A percentile compares a stretch with the other conserved stretches of the same genome.
Evolutionary conservation across 192 early-diverging fungal species (phyloP).

Genomic region (Podila horticola): DNA sequence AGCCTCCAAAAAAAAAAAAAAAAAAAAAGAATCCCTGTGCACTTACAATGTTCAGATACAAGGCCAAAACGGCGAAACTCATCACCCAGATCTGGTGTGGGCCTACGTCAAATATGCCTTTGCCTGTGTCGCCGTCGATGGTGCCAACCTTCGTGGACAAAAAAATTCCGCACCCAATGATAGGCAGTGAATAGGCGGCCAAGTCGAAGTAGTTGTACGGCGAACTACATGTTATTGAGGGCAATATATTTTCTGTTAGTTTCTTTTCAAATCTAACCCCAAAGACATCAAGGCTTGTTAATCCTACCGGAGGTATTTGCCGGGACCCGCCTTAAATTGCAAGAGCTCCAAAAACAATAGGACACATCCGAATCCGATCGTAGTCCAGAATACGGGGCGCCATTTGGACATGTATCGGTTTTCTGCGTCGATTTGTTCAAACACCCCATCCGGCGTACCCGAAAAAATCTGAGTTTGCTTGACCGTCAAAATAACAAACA

Average conservation of each 20-base stretch:
- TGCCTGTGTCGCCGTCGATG: background rate
- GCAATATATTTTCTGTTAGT: background rate
- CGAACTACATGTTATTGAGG: slow-evolving; percentile 7
- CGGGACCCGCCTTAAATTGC: slow-evolving; percentile 30
- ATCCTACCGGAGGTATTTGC: slow-evolving; percentile 27
- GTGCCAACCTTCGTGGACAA: background rate
- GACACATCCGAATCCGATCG: slow-evolving; percentile 16
- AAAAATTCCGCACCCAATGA: slow-evolving; percentile 27
- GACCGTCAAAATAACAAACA: slow-evolving; percentile 25
- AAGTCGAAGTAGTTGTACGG: slow-evolving; percentile 45
- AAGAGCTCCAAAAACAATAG: slow-evolving; percentile 20
- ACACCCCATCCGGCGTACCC: background rate
- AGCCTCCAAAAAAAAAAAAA: background rate
- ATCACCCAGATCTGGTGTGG: slow-evolving; percentile 30
- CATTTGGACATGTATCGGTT: slow-evolving; percentile 8
- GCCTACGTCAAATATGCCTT: background rate
- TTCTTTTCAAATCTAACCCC: no score
- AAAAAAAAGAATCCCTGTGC: background rate
- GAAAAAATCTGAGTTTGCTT: slow-evolving; percentile 9
- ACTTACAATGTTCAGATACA: slow-evolving; percentile 44
- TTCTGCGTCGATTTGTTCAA: background rate
- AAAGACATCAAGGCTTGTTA: background rate
- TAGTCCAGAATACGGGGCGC: slow-evolving; percentile 17
- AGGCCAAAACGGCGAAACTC: slow-evolving; percentile 37
- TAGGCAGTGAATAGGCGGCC: slow-evolving; percentile 14